Conservation (phyloP, 805 yeast species). For the Tetrapisispora nanseiensis region DNA sequence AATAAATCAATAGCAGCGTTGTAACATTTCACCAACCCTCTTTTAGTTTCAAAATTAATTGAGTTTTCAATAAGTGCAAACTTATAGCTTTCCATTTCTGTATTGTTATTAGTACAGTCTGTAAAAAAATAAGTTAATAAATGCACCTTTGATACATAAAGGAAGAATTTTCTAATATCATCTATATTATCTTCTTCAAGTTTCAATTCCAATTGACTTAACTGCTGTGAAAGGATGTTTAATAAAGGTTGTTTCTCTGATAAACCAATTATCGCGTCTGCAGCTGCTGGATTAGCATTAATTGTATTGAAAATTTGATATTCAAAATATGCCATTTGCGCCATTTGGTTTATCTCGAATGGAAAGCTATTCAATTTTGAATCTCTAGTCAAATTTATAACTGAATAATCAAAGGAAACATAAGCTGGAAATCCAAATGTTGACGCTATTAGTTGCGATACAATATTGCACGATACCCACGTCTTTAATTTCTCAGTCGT, state of each 20-base stretch:
- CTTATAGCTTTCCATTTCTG: slow-evolving; percentile 1
- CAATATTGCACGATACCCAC: slow-evolving; percentile 90
- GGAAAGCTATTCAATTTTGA: slow-evolving; percentile 33
- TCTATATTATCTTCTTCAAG: slow-evolving; percentile 45
- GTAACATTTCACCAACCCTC: slow-evolving; percentile 68
- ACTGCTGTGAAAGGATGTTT: slow-evolving; percentile 56
- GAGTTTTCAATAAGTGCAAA: neutral
- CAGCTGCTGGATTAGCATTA: slow-evolving; percentile 59
- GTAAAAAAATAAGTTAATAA: slow-evolving; percentile 72
- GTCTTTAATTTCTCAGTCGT: slow-evolving; percentile 75
- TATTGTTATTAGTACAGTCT: slow-evolving; percentile 29
- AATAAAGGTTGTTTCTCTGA: slow-evolving; percentile 68
- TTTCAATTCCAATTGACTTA: slow-evolving; percentile 59
- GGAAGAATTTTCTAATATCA: slow-evolving; percentile 57
- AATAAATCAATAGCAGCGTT: slow-evolving; percentile 69
- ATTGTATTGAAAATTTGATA: slow-evolving; percentile 73
- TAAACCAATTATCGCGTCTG: slow-evolving; percentile 53
- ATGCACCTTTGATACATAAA: slow-evolving; percentile 72
- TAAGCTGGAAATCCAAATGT: slow-evolving; percentile 93
- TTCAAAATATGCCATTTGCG: slow-evolving; percentile 76
- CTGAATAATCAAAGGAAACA: slow-evolving; percentile 70
- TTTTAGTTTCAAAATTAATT: slow-evolving; percentile 45
- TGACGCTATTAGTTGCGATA: slow-evolving; percentile 81
- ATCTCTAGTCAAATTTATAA: slow-evolving; percentile 25
- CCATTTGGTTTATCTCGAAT: slow-evolving; percentile 57